These are phyloP conservation scores for Circinella umbellata DNA, from an alignment of 371 early-diverging fungal species.

Conservation along the genomic window DNA sequence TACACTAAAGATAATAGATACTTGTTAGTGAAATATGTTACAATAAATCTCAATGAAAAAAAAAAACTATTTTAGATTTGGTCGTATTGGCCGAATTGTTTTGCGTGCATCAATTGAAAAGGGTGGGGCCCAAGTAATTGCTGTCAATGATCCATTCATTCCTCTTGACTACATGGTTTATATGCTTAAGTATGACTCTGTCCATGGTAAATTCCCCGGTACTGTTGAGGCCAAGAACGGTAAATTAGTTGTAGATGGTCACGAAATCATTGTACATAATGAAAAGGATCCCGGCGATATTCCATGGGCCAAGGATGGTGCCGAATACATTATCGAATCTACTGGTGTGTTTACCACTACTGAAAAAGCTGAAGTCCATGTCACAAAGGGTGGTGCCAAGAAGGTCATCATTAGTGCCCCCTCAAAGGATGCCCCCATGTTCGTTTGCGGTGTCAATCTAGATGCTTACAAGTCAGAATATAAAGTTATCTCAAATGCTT, in stretches of 20 bases:
- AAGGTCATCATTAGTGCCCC: constrained; percentile 99
- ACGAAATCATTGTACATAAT: constrained; percentile 76
- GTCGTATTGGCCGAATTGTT: constrained; percentile 99
- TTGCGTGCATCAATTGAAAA: constrained; percentile 83
- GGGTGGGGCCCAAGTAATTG: constrained; percentile 83
- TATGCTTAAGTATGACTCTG: constrained; percentile 97
- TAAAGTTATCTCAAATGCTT: constrained; percentile 97
- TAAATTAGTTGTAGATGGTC: constrained; percentile 88
- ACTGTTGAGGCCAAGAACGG: constrained; percentile 78
- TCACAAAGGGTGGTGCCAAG: constrained; percentile 91
- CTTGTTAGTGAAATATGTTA: too few species aligned
- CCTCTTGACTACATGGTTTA: constrained; percentile 97
- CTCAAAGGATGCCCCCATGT: constrained; percentile 90
- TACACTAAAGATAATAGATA: not conserved
- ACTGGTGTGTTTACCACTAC: constrained; percentile 93
- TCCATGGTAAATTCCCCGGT: constrained; percentile 94
- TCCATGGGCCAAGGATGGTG: constrained; percentile 89
- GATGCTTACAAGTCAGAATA: constrained; percentile 86
- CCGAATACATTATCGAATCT: constrained; percentile 73
- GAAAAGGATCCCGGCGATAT: constrained; percentile 85
- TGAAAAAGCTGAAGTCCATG: constrained; percentile 89
- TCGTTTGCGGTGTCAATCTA: constrained; percentile 95
- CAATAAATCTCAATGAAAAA: not conserved
- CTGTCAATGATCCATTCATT: constrained; percentile 99
- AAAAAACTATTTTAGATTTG: constrained; percentile 66